A percentile compares a stretch with the other conserved stretches of the same genome.
phyloP scores from a whole-genome alignment of 441 rosid species.

The Omphalea diandra region DNA sequence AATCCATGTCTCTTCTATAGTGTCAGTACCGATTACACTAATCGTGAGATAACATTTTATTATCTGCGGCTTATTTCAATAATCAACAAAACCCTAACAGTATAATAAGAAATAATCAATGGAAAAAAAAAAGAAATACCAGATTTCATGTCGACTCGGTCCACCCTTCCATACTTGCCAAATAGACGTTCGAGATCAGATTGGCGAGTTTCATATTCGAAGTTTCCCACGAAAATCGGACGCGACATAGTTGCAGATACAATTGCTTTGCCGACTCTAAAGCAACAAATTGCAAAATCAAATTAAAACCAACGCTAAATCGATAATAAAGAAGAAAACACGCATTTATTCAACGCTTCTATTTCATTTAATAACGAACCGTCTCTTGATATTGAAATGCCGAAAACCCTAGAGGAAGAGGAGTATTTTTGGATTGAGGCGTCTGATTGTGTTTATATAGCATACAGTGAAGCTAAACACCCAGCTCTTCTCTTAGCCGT shows the following conservation, averaged over 20 bases:
- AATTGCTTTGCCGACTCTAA: conserved; percentile 6
- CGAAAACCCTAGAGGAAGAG: conserved; percentile 13
- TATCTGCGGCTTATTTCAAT: too few species aligned
- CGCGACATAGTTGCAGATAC: conserved; percentile 37
- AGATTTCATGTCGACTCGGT: conserved; percentile 88
- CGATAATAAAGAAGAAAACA: background rate
- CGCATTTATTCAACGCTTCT: too few species aligned
- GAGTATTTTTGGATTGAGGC: background rate
- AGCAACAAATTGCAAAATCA: background rate
- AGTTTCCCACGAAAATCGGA: conserved; percentile 79
- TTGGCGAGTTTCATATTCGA: conserved; percentile 80
- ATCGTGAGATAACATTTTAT: too few species aligned
- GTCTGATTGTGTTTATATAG: background rate
- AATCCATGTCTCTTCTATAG: too few species aligned
- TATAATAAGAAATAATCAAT: background rate
- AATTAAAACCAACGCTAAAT: background rate
- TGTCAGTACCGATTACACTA: too few species aligned
- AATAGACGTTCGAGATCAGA: conserved; percentile 72
- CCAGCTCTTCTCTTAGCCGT: too few species aligned
- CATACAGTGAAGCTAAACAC: too few species aligned
- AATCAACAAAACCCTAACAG: background rate
- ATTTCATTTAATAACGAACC: background rate
- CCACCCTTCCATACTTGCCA: conserved; percentile 70
- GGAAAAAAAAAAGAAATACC: conserved; percentile 36
- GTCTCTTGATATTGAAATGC: background rate